Conservation (phyloP, 192 early-diverging fungal species). For the Spizellomyces sp. region DNA sequence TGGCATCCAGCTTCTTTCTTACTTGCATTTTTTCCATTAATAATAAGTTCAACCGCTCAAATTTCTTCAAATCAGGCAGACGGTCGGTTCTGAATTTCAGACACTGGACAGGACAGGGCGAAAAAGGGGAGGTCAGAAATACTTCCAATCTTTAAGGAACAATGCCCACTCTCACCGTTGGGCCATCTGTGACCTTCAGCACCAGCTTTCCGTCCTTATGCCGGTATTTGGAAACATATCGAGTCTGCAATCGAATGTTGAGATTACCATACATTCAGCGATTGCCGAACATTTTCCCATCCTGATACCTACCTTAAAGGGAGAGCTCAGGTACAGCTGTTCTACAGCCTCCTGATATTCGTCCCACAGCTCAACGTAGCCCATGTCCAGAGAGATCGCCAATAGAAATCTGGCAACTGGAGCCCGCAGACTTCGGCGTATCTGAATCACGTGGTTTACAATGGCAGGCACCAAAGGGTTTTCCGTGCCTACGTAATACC, state of each 20-base stretch:
- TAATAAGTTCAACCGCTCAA: slow-evolving; percentile 65
- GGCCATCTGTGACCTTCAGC: slow-evolving; percentile 75
- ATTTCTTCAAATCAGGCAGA: slow-evolving; percentile 69
- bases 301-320: slow-evolving; percentile 50
- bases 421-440: too few relatives aligned
- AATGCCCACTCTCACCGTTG: slow-evolving; percentile 51
- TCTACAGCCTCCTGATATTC: slow-evolving; percentile 76
- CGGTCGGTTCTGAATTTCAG: slow-evolving; percentile 73
- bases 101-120: slow-evolving; percentile 28
- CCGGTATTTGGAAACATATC: slow-evolving; percentile 69
- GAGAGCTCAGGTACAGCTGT: slow-evolving; percentile 64
- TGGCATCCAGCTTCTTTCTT: slow-evolving; percentile 16
- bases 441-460: too few relatives aligned
- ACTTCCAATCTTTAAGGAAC: background rate
- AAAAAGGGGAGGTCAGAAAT: too few relatives aligned
- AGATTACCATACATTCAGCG: background rate
- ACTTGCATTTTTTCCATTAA: slow-evolving; percentile 76
- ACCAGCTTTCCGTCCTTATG: slow-evolving; percentile 70
- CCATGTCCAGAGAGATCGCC: slow-evolving; percentile 40
- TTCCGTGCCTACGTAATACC: too few relatives aligned
- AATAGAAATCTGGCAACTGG: too few relatives aligned
- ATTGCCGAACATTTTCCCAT: background rate
- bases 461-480: too few relatives aligned
- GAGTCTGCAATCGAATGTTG: slow-evolving; percentile 49
- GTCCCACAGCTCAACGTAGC: slow-evolving; percentile 74